Base-by-base conservation (phyloP, 441 rosid species). In the Rhodomyrtus psidioides region DNA sequence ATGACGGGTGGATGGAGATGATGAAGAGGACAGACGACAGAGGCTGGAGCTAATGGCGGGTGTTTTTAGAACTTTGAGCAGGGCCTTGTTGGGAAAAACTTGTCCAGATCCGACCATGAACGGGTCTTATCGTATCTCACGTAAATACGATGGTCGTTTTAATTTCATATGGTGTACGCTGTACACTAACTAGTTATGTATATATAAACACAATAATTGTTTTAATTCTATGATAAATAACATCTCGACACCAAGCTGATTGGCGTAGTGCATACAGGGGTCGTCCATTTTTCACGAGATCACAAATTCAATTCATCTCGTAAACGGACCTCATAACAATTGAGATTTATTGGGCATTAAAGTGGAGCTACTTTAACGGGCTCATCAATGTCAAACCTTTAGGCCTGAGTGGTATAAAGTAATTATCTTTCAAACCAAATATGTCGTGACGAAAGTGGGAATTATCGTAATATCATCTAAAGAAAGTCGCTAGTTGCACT, bases 311-410 rank as follows among this genome's bases (percentile, higher is more conserved):
- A 7, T 60, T 15, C 3, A 7, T 1, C 0, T 28, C 0, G 0
- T 60, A 15, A 16, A 5, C 74, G 6, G 15, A 15, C 1, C 1
- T 28, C 3, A 27, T 28, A 28, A 60, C 3, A 6, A 16, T 0
- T 28, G 21, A 28, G 10, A 59, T 59, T 59, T 27, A 0, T 27
- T 15, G 2, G 27, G 2, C 2, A n/a, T n/a, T 3, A 6, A 5
- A 0, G 30, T n/a, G 0, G n/a, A 3, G 6, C 7, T 12, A 1
- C 3, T 2, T 1, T 27, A 0, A 27, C 0, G 28, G 9, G 5
- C 14, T 16, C 7, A 34, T 27, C 39, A 59, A 59, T 9, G 5
- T 1, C 10, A 27, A 28, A 59, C 10, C 53, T 6, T 58, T 14
- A 1, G 4, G 0, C 19, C 5, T 15, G 3, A 0, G 28, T 60